Percentiles rank a stretch among this genome's conserved stretches.
Conservation (phyloP, 2,329 filamentous ascomycete genomes). For the Cytospora leucostoma region DNA sequence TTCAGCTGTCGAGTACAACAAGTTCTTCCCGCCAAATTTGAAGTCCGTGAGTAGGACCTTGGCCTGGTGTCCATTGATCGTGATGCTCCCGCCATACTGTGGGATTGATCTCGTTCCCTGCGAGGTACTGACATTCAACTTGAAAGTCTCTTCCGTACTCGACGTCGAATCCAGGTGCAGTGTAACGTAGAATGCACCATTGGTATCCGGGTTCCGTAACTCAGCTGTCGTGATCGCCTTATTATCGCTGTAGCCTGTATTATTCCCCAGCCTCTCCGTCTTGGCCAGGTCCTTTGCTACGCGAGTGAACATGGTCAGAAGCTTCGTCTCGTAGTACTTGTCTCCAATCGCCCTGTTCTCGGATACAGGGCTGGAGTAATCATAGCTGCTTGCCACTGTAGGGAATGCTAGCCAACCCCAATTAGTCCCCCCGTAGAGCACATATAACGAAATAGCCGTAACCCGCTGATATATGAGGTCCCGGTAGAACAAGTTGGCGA, state of each 20-base stretch:
- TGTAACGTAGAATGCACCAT: conserved; percentile 60
- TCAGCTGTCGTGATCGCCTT: conserved; percentile 54
- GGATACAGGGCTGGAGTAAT: conserved; percentile 63
- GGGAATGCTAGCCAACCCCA: conserved; percentile 62
- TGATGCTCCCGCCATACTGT: conserved; percentile 48
- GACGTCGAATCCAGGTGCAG: conserved; percentile 57
- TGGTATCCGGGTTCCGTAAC: conserved; percentile 59
- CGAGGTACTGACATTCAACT: conserved; percentile 57
- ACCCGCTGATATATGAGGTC: conserved; percentile 62
- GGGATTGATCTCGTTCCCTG: conserved; percentile 56
- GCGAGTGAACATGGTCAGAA: conserved; percentile 60
- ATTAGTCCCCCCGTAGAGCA: conserved; percentile 66
- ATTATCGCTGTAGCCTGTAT: conserved; percentile 54
- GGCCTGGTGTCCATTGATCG: conserved; percentile 61
- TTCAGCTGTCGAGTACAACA: conserved; percentile 59
- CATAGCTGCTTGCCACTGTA: conserved; percentile 61
- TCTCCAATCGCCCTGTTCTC: conserved; percentile 58
- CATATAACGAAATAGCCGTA: conserved; percentile 63
- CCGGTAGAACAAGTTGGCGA: conserved; percentile 65
- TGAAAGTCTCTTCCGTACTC: conserved; percentile 53
- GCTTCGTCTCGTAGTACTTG: conserved; percentile 66
- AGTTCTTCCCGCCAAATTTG: conserved; percentile 49
- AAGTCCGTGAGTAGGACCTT: conserved; percentile 66
- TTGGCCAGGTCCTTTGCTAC: conserved; percentile 58
- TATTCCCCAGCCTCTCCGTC: conserved; percentile 51